A percentile compares a stretch with the other conserved stretches of the same genome.
These are phyloP conservation scores for Pyrenula aspistea DNA, from an alignment of 495 filamentous ascomycete species.

Conservation along the genomic window DNA sequence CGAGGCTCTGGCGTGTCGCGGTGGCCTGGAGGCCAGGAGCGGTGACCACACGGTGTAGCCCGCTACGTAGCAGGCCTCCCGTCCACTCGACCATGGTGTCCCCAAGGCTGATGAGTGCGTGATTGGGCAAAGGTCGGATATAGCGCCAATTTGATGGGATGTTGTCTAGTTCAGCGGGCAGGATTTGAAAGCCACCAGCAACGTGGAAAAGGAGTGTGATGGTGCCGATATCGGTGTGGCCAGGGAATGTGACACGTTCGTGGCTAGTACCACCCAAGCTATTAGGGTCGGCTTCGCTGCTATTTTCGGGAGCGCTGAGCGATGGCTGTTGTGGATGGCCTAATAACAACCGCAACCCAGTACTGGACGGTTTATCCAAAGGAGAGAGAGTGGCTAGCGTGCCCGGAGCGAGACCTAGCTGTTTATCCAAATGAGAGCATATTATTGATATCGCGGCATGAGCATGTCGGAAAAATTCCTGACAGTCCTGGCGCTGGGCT, in stretches of 20 bases:
- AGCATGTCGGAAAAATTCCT: constrained; percentile 4
- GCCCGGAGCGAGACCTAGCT: background rate
- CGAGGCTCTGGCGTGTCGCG: constrained; percentile 15
- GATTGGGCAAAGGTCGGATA: constrained; percentile 18
- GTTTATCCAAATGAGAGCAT: background rate
- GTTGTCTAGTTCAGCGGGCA: constrained; percentile 4
- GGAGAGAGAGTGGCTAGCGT: constrained; percentile 2
- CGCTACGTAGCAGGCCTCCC: constrained; percentile 19
- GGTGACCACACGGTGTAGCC: constrained; percentile 22
- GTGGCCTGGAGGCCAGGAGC: constrained; percentile 23
- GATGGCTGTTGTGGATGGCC: background rate
- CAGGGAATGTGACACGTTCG: background rate
- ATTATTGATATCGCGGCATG: background rate
- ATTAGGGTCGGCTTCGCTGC: background rate
- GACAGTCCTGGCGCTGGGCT: constrained; percentile 1
- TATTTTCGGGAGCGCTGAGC: background rate
- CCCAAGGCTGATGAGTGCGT: constrained; percentile 27
- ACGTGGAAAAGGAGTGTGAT: constrained; percentile 24
- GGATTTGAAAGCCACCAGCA: constrained; percentile 21
- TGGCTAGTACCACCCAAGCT: background rate
- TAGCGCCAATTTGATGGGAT: constrained; percentile 17
- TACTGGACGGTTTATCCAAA: background rate
- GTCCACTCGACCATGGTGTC: constrained; percentile 28
- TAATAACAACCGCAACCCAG: background rate
- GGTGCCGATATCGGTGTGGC: constrained; percentile 19